A percentile compares a stretch with the other conserved stretches of the same genome.
phyloP scores from a whole-genome alignment of 1,139 yeast species.

The Magnusiomyces starmeri region DNA sequence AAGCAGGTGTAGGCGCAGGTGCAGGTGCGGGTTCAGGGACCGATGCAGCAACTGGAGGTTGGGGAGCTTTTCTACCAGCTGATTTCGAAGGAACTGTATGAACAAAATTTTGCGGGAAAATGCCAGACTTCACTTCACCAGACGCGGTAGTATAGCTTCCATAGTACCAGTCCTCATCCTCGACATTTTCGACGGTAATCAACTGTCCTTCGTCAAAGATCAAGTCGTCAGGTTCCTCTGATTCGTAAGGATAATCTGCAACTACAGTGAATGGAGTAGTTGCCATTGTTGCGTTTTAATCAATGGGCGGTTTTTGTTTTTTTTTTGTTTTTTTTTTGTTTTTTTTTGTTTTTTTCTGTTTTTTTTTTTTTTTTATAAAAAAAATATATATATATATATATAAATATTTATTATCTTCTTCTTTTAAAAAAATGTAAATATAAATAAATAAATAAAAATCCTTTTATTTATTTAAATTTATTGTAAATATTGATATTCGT shows the following conservation, averaged over 20 bases:
- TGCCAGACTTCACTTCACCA: conserved; percentile 48
- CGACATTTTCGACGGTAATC: conserved; percentile 67
- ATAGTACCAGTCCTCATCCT: conserved; percentile 86
- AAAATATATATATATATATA: background rate
- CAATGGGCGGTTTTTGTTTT: background rate
- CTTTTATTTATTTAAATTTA: background rate
- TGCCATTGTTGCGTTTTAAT: conserved; percentile 7
- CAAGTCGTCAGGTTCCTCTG: conserved; percentile 82
- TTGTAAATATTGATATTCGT: background rate
- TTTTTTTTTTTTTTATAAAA: background rate
- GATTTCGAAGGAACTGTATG: conserved; percentile 32
- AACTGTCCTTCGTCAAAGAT: conserved; percentile 58
- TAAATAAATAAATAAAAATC: background rate
- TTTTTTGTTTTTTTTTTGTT: background rate
- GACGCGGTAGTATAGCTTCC: conserved; percentile 47
- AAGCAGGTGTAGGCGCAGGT: conserved; percentile 15
- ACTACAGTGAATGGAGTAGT: conserved; percentile 56
- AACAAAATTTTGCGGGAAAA: conserved; percentile 86
- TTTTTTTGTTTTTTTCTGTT: background rate
- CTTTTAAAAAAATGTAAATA: background rate
- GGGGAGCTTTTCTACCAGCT: conserved; percentile 17
- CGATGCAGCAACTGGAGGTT: conserved; percentile 12
- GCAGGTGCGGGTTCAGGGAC: conserved; percentile 13
- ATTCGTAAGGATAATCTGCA: conserved; percentile 63
- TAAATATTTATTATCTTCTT: background rate